Evolutionary conservation across 164 flowering plant genomes (phyloP).

Genomic region (Pachysandra terminalis): DNA sequence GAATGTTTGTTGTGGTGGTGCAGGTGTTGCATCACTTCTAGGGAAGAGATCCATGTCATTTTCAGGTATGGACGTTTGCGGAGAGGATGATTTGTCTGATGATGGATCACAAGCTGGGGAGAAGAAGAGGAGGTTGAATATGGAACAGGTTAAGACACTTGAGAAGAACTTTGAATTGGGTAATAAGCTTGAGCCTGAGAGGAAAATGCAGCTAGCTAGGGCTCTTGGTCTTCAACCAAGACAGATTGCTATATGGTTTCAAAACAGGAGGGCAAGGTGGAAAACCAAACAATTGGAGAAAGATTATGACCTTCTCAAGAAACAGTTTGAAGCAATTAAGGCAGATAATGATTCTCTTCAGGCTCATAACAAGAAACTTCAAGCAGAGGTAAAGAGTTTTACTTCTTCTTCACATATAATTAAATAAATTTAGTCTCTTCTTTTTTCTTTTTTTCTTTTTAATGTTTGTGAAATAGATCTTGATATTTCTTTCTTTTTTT

Average conservation of each 20-base stretch:
- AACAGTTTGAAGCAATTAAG: constrained; percentile 59
- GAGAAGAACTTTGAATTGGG: constrained; percentile 79
- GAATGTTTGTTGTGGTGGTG: constrained; percentile 11
- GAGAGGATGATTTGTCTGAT: constrained; percentile 54
- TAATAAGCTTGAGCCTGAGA: constrained; percentile 79
- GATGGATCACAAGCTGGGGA: constrained; percentile 67
- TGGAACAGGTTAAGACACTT: constrained; percentile 73
- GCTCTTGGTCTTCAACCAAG: constrained; percentile 69
- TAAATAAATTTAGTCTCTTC: background rate
- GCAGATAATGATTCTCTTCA: constrained; percentile 63
- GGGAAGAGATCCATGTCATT: constrained; percentile 58
- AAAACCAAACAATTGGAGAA: constrained; percentile 78
- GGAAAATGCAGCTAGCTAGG: constrained; percentile 71
- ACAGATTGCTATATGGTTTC: constrained; percentile 81
- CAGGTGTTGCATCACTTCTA: constrained; percentile 28
- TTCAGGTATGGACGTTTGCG: constrained; percentile 37
- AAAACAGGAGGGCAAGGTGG: constrained; percentile 85
- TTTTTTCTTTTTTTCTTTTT: no score
- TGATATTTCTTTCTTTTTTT: background rate
- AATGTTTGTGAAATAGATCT: background rate
- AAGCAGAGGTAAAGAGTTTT: constrained; percentile 47
- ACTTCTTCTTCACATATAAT: background rate
- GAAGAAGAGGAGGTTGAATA: constrained; percentile 64
- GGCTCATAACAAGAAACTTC: constrained; percentile 63
- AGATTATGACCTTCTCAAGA: constrained; percentile 57